A percentile compares a stretch with the other conserved stretches of the same genome.
These are phyloP conservation scores for Vigna mungo DNA, from an alignment of 306 rosid species.

Conservation along the genomic window DNA sequence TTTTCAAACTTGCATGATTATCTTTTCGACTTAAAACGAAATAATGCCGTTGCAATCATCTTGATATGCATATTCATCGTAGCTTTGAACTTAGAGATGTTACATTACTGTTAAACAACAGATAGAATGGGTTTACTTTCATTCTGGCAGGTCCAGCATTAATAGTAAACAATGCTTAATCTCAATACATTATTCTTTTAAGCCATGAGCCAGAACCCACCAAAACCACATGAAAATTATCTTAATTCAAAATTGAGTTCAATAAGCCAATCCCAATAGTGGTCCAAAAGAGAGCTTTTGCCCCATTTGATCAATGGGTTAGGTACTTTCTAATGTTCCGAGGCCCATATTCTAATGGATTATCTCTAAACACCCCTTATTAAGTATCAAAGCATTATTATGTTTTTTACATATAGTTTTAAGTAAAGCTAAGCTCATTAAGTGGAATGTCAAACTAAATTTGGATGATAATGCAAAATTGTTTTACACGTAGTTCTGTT, in stretches of 20 bases:
- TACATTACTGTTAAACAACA: conserved; percentile 47
- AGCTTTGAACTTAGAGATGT: conserved; percentile 68
- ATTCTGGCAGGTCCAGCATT: conserved; percentile 52
- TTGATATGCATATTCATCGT: conserved; percentile 27
- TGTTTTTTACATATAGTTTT: neutral
- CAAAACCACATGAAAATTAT: neutral
- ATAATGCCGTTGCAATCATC: conserved; percentile 20
- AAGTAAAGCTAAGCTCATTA: neutral
- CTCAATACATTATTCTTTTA: neutral
- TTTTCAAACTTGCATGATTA: conserved; percentile 21
- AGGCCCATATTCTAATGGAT: conserved; percentile 7
- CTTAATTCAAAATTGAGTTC: conserved; percentile 13
- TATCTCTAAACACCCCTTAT: neutral
- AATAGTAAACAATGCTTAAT: conserved; percentile 47
- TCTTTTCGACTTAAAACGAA: conserved; percentile 30
- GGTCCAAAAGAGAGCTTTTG: conserved; percentile 6
- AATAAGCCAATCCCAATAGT: conserved; percentile 14
- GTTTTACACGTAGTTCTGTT: neutral
- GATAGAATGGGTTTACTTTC: conserved; percentile 68
- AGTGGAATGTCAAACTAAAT: neutral
- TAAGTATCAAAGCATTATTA: neutral
- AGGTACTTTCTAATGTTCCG: neutral
- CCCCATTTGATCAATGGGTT: no score
- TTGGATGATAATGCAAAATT: neutral
- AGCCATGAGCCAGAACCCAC: neutral